Conservation (phyloP, 495 filamentous ascomycete genomes). For the Opeltia flavorubescens region DNA sequence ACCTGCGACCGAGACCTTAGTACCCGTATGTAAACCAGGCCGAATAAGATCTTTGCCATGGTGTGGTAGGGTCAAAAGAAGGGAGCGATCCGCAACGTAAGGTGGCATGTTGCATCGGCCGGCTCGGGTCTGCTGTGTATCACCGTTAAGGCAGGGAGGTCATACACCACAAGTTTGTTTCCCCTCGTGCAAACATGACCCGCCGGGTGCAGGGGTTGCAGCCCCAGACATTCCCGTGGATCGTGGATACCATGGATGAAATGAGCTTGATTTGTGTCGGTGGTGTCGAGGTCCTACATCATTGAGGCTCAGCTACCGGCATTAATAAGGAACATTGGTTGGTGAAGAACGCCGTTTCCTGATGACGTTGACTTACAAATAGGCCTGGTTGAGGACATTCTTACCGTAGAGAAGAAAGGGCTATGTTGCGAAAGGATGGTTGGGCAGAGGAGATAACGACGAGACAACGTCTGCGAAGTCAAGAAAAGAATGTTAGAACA, state of each 20-base stretch:
- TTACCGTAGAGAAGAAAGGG: no score
- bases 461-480: background rate
- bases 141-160: background rate
- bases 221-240: background rate
- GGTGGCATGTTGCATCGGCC: background rate
- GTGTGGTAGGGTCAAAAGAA: no score
- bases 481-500: background rate
- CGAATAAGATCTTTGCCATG: no score
- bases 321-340: no score
- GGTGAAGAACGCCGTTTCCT: no score
- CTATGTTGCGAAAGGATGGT: no score
- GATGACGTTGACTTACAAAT: no score
- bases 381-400: no score
- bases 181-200: background rate
- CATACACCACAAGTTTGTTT: no score
- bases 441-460: no score
- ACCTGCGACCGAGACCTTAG: background rate
- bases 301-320: no score
- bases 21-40: background rate
- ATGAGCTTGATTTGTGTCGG: background rate
- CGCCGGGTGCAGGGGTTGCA: background rate
- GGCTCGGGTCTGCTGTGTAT: slow-evolving; percentile 1
- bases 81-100: background rate
- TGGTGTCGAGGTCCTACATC: background rate
- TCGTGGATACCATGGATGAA: background rate